Conservation (phyloP, 805 yeast species). For the Pichia gijzeniarum region DNA sequence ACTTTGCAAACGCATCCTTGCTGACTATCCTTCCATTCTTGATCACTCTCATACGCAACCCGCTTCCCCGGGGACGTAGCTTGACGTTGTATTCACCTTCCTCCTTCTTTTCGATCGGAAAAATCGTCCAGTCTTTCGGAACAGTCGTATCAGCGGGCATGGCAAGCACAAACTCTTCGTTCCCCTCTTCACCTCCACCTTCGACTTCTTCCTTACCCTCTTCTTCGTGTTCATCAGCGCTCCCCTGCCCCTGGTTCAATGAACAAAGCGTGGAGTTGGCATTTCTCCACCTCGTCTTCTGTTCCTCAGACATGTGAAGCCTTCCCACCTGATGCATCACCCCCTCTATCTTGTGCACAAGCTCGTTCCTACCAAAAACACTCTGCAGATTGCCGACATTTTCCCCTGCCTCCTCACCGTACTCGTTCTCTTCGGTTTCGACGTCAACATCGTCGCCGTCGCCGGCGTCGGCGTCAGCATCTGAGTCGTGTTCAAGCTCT, state of each 20-base stretch:
- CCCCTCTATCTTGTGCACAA: neutral
- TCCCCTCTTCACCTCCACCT: no score
- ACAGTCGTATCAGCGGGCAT: slow-evolving; percentile 12
- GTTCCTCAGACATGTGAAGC: slow-evolving; percentile 1
- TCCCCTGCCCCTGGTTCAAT: no score
- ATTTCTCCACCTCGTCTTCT: neutral
- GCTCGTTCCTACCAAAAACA: neutral
- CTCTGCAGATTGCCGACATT: neutral
- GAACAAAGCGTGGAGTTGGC: no score
- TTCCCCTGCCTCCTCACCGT: neutral
- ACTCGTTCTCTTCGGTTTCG: neutral
- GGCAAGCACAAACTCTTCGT: neutral
- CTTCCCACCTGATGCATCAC: slow-evolving; percentile 1
- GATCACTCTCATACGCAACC: slow-evolving; percentile 3
- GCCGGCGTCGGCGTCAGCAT: neutral
- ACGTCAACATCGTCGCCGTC: no score
- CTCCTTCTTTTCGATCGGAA: slow-evolving; percentile 15
- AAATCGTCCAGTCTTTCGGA: slow-evolving; percentile 30
- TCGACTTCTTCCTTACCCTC: no score
- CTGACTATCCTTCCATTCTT: neutral
- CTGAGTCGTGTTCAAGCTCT: no score
- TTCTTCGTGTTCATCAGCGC: no score
- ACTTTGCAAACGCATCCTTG: slow-evolving; percentile 9
- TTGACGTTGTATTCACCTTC: neutral
- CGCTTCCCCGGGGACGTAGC: neutral